Evolutionary conservation across 306 rosid genomes (phyloP).

Genomic region (Dalbergia oliveri): DNA sequence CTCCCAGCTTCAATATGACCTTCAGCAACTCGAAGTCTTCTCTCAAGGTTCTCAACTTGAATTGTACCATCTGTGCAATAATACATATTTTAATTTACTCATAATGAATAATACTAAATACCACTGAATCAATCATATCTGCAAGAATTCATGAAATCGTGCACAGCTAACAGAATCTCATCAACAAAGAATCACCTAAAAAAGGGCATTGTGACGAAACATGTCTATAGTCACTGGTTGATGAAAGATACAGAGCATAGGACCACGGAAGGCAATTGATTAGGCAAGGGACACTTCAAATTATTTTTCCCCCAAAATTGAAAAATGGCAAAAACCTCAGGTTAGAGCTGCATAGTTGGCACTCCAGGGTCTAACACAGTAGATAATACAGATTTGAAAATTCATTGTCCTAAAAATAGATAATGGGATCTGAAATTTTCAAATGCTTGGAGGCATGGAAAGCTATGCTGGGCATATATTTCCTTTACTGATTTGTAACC

Average conservation of each 20-base stretch:
- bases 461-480: background rate
- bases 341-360: background rate
- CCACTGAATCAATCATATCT: slow-evolving; percentile 37
- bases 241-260: background rate
- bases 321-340: background rate
- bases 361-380: slow-evolving; percentile 15
- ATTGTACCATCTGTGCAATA: slow-evolving; percentile 62
- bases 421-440: background rate
- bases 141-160: slow-evolving; percentile 32
- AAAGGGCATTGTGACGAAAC: background rate
- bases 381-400: background rate
- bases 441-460: background rate
- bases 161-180: slow-evolving; percentile 17
- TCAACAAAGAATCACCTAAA: slow-evolving; percentile 12
- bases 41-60: slow-evolving; percentile 62
- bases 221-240: background rate
- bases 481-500: background rate
- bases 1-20: slow-evolving; percentile 96
- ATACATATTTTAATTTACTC: slow-evolving; percentile 36
- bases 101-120: slow-evolving; percentile 27
- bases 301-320: background rate
- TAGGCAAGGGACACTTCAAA: background rate
- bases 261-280: background rate
- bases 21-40: slow-evolving; percentile 79
- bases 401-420: too few species aligned